Evolutionary conservation across 805 yeast genomes (phyloP).

Genomic region (Debaryomyces castellii): DNA sequence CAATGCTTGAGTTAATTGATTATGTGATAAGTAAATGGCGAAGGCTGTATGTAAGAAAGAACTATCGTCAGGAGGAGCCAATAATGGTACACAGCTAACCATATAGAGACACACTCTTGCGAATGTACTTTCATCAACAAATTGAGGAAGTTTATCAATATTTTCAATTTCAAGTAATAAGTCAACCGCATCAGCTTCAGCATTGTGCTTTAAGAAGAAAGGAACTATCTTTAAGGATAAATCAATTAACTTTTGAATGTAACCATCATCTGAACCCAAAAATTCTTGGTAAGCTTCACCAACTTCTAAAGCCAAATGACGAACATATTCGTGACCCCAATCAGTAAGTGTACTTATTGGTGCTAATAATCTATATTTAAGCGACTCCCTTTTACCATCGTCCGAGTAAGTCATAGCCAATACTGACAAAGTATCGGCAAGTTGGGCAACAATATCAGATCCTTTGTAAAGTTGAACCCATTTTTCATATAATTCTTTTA

Average conservation of each 20-base stretch:
- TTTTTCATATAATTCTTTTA: constrained; percentile 61
- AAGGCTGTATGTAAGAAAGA: constrained; percentile 86
- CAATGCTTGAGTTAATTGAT: constrained; percentile 85
- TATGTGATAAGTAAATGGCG: constrained; percentile 75
- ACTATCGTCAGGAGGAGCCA: constrained; percentile 92
- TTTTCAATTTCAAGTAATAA: constrained; percentile 84
- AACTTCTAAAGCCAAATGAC: constrained; percentile 92
- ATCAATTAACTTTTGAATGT: constrained; percentile 48
- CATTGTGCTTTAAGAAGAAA: constrained; percentile 88
- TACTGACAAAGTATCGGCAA: constrained; percentile 90
- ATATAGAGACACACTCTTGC: constrained; percentile 90
- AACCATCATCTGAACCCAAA: constrained; percentile 34
- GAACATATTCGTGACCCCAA: constrained; percentile 98
- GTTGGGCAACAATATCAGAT: constrained; percentile 47
- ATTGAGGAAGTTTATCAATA: constrained; percentile 77
- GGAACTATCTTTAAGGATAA: constrained; percentile 81
- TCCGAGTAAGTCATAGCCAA: constrained; percentile 93
- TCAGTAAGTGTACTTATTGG: constrained; percentile 59
- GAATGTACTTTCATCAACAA: constrained; percentile 80
- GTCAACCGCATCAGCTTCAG: constrained; percentile 98
- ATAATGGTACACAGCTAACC: constrained; percentile 93
- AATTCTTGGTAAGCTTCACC: constrained; percentile 77
- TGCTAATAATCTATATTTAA: constrained; percentile 69
- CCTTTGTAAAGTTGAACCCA: constrained; percentile 48
- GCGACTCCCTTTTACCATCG: constrained; percentile 73